Evolutionary conservation across 176 grass and related monocot genomes (phyloP).

Genomic region (Zoysia pacifica): DNA sequence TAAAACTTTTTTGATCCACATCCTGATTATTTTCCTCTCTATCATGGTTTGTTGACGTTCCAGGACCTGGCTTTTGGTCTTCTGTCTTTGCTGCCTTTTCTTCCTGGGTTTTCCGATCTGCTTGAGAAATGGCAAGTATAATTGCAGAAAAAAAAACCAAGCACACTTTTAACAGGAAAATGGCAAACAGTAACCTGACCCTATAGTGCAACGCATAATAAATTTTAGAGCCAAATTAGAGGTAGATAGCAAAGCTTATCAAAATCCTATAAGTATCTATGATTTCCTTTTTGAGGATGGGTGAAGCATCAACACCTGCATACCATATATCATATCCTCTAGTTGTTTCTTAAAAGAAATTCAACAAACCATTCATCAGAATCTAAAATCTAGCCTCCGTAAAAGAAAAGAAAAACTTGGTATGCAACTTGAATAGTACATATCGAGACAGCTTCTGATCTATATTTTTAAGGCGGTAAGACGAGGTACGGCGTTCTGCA

Average conservation of each 20-base stretch:
- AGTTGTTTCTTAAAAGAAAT: slow-evolving; percentile 10
- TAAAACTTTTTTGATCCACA: slow-evolving; percentile 43
- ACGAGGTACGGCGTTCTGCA: too few relatives aligned
- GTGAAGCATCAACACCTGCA: background rate
- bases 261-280: background rate
- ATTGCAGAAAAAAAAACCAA: background rate
- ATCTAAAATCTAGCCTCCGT: slow-evolving; percentile 28
- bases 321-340: background rate
- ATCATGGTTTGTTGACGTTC: slow-evolving; percentile 53
- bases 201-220: background rate
- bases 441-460: slow-evolving; percentile 25
- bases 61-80: slow-evolving; percentile 33
- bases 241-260: slow-evolving; percentile 5
- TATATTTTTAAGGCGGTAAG: background rate
- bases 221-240: background rate
- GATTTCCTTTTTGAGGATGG: background rate
- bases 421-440: background rate
- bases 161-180: slow-evolving; percentile 21
- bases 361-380: slow-evolving; percentile 1
- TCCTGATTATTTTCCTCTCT: slow-evolving; percentile 52
- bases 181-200: background rate
- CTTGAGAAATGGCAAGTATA: slow-evolving; percentile 9
- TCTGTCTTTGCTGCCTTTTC: slow-evolving; percentile 55
- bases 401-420: background rate
- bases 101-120: slow-evolving; percentile 61